Percentiles rank a stretch among this genome's conserved stretches.
These are phyloP conservation scores for Epichloe brachyelytri DNA, from an alignment of 2,329 filamentous ascomycete genomes.

Conservation along the genomic window DNA sequence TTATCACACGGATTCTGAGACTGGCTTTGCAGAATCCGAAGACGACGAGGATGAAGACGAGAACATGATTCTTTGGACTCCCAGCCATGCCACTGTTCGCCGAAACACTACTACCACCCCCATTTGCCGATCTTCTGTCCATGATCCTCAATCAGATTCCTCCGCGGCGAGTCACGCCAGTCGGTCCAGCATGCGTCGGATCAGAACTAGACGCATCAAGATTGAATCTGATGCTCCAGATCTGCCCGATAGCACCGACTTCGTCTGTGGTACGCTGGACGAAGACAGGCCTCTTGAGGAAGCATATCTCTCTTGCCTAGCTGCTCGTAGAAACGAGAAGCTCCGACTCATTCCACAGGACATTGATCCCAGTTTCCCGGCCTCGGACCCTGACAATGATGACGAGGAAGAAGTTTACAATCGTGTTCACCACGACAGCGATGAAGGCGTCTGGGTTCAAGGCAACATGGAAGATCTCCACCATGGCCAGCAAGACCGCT, in stretches of 20 bases:
- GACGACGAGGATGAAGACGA: slow-evolving; percentile 60
- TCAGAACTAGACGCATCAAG: slow-evolving; percentile 13
- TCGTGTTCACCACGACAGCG: slow-evolving; percentile 47
- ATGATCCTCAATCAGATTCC: slow-evolving; percentile 44
- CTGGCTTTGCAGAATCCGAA: slow-evolving; percentile 56
- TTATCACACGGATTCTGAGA: slow-evolving; percentile 62
- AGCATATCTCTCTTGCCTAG: slow-evolving; percentile 76
- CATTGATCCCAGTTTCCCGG: slow-evolving; percentile 93
- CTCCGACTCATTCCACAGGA: slow-evolving; percentile 82
- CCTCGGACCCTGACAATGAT: slow-evolving; percentile 80
- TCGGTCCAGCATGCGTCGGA: slow-evolving; percentile 15
- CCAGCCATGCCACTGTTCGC: slow-evolving; percentile 27
- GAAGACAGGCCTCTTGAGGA: slow-evolving; percentile 92
- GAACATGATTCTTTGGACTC: slow-evolving; percentile 41
- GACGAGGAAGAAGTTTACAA: slow-evolving; percentile 58
- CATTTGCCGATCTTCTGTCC: slow-evolving; percentile 24
- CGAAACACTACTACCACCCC: slow-evolving; percentile 22
- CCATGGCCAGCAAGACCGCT: slow-evolving; percentile 39
- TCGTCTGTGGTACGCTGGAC: slow-evolving; percentile 95
- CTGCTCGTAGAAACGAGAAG: slow-evolving; percentile 69
- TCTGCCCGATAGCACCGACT: slow-evolving; percentile 92
- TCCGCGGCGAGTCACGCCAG: slow-evolving; percentile 36
- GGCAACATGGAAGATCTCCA: slow-evolving; percentile 56
- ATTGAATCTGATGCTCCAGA: slow-evolving; percentile 50
- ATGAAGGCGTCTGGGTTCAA: slow-evolving; percentile 56